phyloP scores from a whole-genome alignment of 2,329 filamentous ascomycete species.

The Epichloe gansuensis region DNA sequence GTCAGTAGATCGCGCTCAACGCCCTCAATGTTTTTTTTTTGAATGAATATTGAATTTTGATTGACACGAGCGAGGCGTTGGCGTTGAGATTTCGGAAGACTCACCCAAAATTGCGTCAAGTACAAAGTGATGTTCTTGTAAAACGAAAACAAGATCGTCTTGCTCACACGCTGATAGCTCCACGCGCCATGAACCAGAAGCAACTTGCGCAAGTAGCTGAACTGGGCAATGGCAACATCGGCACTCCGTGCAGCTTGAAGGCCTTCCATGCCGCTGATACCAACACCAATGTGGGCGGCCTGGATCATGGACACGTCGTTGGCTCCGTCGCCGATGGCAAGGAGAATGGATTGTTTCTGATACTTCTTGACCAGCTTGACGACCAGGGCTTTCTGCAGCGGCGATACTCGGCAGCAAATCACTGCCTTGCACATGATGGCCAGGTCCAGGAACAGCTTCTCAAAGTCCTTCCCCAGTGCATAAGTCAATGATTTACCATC shows the following conservation, averaged over 20 bases:
- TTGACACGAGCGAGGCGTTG: background rate
- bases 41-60: too few relatives aligned
- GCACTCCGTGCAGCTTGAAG: conserved; percentile 91
- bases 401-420: conserved; percentile 93
- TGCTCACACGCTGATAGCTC: conserved; percentile 95
- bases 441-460: conserved; percentile 85
- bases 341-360: conserved; percentile 77
- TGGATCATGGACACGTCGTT: conserved; percentile 99
- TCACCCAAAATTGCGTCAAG: conserved; percentile 98
- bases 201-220: conserved; percentile 86
- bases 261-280: conserved; percentile 94
- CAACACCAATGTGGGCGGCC: conserved; percentile 92
- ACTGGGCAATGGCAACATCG: conserved; percentile 91
- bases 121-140: conserved; percentile 99
- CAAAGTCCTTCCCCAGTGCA: conserved; percentile 84
- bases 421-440: conserved; percentile 98
- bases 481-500: conserved; percentile 92
- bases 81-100: conserved; percentile 18
- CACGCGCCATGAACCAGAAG: conserved; percentile 90
- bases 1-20: background rate
- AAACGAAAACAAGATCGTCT: conserved; percentile 95
- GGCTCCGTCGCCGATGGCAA: conserved; percentile 93
- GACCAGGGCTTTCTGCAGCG: conserved; percentile 90
- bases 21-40: background rate
- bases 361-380: conserved; percentile 94